Conservation (phyloP, 1,284 basidiomycete species). For the Xerocomus tenax region DNA sequence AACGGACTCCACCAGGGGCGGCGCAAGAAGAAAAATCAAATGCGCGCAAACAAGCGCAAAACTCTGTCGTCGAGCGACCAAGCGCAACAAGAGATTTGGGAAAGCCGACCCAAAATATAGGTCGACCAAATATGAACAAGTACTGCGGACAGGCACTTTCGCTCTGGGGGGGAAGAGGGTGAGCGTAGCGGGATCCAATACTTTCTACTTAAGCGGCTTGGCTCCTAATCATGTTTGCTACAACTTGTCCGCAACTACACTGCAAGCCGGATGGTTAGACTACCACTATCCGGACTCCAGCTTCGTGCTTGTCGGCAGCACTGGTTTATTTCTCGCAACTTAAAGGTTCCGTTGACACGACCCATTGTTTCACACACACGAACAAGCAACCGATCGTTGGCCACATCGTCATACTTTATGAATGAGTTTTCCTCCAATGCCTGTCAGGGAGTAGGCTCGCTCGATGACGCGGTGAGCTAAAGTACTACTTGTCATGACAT, state of each 20-base stretch:
- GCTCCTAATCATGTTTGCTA: not conserved
- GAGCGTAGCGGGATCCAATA: too few species aligned
- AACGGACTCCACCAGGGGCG: too few species aligned
- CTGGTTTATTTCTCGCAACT: not conserved
- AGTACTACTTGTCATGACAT: not conserved
- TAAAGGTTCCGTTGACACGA: slow-evolving; percentile 3
- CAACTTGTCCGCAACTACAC: not conserved
- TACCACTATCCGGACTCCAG: slow-evolving; percentile 1
- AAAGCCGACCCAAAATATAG: too few species aligned
- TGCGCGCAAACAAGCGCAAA: too few species aligned
- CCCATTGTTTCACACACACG: not conserved
- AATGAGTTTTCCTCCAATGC: not conserved
- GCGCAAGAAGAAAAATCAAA: too few species aligned
- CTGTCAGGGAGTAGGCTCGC: slow-evolving; percentile 3
- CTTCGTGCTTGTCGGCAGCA: not conserved
- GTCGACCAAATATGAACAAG: too few species aligned
- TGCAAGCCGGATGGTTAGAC: slow-evolving; percentile 9
- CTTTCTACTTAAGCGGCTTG: too few species aligned
- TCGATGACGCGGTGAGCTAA: slow-evolving; percentile 22
- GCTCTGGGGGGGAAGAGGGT: too few species aligned
- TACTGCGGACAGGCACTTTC: too few species aligned
- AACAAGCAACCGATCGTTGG: slow-evolving; percentile 1
- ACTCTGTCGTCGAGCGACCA: too few species aligned
- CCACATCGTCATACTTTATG: slow-evolving; percentile 6
- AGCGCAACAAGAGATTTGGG: too few species aligned